phyloP scores from a whole-genome alignment of 768 basidiomycete genomes.

The Naematelia encephala region DNA sequence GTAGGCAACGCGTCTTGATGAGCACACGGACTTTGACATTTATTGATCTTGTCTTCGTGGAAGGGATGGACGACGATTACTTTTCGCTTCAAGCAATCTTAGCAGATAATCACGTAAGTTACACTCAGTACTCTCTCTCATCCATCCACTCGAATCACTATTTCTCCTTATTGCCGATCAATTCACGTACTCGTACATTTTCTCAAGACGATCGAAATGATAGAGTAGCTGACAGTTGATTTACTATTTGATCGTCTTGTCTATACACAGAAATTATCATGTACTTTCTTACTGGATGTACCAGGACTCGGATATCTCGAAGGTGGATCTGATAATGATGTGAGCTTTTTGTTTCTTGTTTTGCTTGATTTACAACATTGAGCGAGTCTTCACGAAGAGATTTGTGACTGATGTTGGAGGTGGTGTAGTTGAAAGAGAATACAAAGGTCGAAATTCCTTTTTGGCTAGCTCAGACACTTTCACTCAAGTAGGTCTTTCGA shows the following conservation, averaged over 20 bases:
- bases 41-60: slow-evolving; percentile 1
- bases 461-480: slow-evolving; percentile 84
- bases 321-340: slow-evolving; percentile 78
- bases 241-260: too few relatives aligned
- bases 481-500: slow-evolving; percentile 67
- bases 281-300: slow-evolving; percentile 82
- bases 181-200: too few relatives aligned
- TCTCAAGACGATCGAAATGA: too few relatives aligned
- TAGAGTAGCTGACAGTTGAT: too few relatives aligned
- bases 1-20: background rate
- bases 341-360: slow-evolving; percentile 50
- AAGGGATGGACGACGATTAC: slow-evolving; percentile 80
- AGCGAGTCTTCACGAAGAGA: too few relatives aligned
- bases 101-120: slow-evolving; percentile 76
- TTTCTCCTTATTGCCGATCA: slow-evolving; percentile 1
- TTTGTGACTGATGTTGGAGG: background rate
- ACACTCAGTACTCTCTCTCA: background rate
- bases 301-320: slow-evolving; percentile 84
- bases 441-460: slow-evolving; percentile 80
- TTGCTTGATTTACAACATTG: slow-evolving; percentile 1
- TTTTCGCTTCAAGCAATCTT: slow-evolving; percentile 88
- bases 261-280: slow-evolving; percentile 94
- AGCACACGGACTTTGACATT: background rate
- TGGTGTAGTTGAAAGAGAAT: slow-evolving; percentile 65
- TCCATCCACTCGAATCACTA: background rate